Evolutionary conservation across 192 early-diverging fungal genomes (phyloP).

Genomic region (Coemansia sp.): DNA sequence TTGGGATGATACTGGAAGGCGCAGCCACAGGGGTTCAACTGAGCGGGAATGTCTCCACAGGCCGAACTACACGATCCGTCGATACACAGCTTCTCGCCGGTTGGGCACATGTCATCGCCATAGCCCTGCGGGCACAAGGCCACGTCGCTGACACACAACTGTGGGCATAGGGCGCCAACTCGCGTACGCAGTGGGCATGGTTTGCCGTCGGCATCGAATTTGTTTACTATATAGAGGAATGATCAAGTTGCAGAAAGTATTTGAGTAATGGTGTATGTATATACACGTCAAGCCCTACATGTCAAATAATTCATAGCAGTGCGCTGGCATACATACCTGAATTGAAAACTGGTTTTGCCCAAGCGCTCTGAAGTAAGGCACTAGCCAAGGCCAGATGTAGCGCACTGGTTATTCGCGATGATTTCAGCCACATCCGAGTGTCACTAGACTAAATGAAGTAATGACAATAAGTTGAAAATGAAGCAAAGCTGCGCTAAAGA

Average conservation of each 20-base stretch:
- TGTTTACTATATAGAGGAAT: slow-evolving; percentile 49
- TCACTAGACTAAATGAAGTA: background rate
- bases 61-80: slow-evolving; percentile 53
- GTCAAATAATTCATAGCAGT: background rate
- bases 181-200: slow-evolving; percentile 51
- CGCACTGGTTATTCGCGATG: background rate
- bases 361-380: slow-evolving; percentile 3
- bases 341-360: slow-evolving; percentile 10
- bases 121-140: slow-evolving; percentile 35
- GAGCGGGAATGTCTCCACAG: slow-evolving; percentile 36
- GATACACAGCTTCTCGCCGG: slow-evolving; percentile 49
- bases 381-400: background rate
- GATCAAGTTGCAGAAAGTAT: too few species aligned
- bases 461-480: background rate
- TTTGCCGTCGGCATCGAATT: slow-evolving; percentile 44
- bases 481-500: background rate
- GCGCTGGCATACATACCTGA: background rate
- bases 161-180: slow-evolving; percentile 47
- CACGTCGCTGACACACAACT: slow-evolving; percentile 54
- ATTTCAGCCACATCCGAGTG: background rate
- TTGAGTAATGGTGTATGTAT: background rate
- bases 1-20: slow-evolving; percentile 25
- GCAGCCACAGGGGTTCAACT: slow-evolving; percentile 53
- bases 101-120: slow-evolving; percentile 37
- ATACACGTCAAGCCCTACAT: background rate